These are phyloP conservation scores for Fremontodendron californicum DNA, from an alignment of 345 rosid genomes.

Conservation along the genomic window DNA sequence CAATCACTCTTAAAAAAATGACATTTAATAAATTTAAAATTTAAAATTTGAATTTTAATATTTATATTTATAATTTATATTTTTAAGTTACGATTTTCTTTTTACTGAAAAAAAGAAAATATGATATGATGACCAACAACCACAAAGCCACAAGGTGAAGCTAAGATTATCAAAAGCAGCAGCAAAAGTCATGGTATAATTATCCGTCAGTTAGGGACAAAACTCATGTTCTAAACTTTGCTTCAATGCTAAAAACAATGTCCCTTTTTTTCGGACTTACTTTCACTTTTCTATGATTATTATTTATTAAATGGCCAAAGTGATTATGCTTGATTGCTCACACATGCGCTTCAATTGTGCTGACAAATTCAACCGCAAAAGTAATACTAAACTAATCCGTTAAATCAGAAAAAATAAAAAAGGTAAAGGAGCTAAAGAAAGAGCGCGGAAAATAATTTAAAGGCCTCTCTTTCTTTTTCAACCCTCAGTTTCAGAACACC, in stretches of 20 bases:
- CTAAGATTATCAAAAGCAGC: too few species aligned
- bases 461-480: conserved; percentile 9
- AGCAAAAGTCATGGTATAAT: too few species aligned
- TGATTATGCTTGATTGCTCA: conserved; percentile 8
- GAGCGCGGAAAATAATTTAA: conserved; percentile 14
- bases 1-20: too few species aligned
- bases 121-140: too few species aligned
- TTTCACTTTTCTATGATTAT: background rate
- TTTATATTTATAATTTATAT: too few species aligned
- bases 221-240: background rate
- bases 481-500: conserved; percentile 46
- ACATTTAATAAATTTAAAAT: too few species aligned
- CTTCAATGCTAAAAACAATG: conserved; percentile 17
- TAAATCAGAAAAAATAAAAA: background rate
- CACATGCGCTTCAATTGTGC: conserved; percentile 11
- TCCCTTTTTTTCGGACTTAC: background rate
- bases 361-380: too few species aligned
- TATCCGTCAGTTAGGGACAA: conserved; percentile 5
- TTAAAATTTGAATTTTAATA: too few species aligned
- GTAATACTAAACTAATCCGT: too few species aligned
- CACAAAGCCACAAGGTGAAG: too few species aligned
- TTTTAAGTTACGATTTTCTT: too few species aligned
- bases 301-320: background rate
- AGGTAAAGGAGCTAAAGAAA: background rate
- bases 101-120: too few species aligned